These are phyloP conservation scores for Acer negundo DNA, from an alignment of 345 rosid genomes.

Conservation along the genomic window DNA sequence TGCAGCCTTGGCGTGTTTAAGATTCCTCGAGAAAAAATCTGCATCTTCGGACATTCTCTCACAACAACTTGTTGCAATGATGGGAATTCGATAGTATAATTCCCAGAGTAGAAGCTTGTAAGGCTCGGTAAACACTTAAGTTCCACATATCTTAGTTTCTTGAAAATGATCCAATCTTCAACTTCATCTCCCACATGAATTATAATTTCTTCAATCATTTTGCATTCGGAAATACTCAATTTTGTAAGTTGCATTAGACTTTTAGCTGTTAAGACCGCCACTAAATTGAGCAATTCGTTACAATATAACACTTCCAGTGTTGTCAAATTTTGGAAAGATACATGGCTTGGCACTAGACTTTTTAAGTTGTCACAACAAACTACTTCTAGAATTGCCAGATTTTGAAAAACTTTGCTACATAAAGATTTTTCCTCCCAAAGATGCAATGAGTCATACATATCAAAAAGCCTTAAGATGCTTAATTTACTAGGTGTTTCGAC, in stretches of 20 bases:
- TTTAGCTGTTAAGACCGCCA: constrained; percentile 19
- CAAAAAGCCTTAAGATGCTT: not conserved
- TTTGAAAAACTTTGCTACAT: not conserved
- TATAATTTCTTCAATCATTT: constrained; percentile 19
- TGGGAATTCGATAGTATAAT: not conserved
- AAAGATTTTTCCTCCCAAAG: not conserved
- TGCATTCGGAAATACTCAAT: constrained; percentile 22
- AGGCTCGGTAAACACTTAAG: constrained; percentile 21
- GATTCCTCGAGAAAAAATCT: not conserved
- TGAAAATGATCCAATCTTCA: constrained; percentile 13
- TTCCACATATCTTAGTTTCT: constrained; percentile 12
- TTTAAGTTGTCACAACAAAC: constrained; percentile 2
- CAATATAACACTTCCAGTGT: constrained; percentile 19
- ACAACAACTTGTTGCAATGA: not conserved
- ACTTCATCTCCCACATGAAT: constrained; percentile 6
- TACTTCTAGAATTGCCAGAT: constrained; percentile 12
- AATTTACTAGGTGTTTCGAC: not conserved
- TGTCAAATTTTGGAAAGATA: constrained; percentile 19
- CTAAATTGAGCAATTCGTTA: constrained; percentile 12
- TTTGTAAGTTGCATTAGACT: constrained; percentile 13
- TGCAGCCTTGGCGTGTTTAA: not conserved
- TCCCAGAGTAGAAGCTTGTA: not conserved
- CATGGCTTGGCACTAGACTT: constrained; percentile 7
- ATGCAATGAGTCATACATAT: not conserved
- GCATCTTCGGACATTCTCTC: not conserved